These are phyloP conservation scores for Penicillium hordei DNA, from an alignment of 2,329 filamentous ascomycete species.

Conservation along the genomic window DNA sequence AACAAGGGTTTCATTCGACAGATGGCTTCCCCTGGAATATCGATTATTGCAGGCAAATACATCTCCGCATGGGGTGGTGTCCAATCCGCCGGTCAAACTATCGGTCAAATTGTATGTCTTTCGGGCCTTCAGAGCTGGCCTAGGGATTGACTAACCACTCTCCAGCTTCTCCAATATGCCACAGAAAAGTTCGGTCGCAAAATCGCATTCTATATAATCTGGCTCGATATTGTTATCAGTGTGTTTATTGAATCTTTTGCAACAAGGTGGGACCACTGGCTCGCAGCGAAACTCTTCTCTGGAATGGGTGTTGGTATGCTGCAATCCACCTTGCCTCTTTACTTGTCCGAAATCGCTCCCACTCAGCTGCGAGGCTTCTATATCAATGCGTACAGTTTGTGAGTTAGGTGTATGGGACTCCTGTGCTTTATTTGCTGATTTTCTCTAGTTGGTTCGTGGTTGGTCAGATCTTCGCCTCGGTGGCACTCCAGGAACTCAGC, in stretches of 20 bases:
- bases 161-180: constrained; percentile 35
- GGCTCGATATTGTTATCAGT: constrained; percentile 38
- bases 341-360: constrained; percentile 46
- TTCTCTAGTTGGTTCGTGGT: constrained; percentile 43
- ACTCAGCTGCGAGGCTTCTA: constrained; percentile 43
- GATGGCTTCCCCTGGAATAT: constrained; percentile 32
- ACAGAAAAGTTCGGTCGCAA: constrained; percentile 42
- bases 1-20: constrained; percentile 46
- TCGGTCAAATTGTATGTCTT: constrained; percentile 40
- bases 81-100: constrained; percentile 40
- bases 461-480: constrained; percentile 45
- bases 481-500: constrained; percentile 43
- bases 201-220: constrained; percentile 37
- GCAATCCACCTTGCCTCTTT: constrained; percentile 45
- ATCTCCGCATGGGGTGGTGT: constrained; percentile 44
- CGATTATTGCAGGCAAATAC: constrained; percentile 38
- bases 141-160: neutral
- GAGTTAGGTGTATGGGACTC: constrained; percentile 3
- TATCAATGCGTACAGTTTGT: constrained; percentile 46
- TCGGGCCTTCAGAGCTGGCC: too few relatives aligned
- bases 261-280: constrained; percentile 43
- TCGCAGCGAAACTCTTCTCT: constrained; percentile 35
- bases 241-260: constrained; percentile 42
- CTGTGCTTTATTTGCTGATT: neutral
- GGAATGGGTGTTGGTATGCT: constrained; percentile 48